Base-by-base conservation (phyloP, 192 early-diverging fungal species). In the Umbelopsis ramanniana region DNA sequence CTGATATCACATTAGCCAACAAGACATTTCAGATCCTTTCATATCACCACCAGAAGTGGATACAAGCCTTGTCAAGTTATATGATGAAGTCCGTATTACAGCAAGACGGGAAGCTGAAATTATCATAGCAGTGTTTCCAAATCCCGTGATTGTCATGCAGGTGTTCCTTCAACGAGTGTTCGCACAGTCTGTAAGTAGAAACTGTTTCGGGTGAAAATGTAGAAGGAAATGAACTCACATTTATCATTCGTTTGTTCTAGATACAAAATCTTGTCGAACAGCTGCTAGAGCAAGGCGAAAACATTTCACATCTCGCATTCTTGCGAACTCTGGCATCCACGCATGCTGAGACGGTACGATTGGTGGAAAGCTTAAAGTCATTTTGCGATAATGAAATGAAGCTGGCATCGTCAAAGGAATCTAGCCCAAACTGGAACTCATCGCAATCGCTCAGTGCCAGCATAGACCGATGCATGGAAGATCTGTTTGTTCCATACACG, bases 71-170 rank as follows among this genome's bases (percentile, higher is more conserved):
- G 84, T 83, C 21, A 88, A 90, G 68, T 82, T 98, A n/a, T 97
- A 89, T 66, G 87, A 93, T 26, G 94, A 96, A 52, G 94, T 97
- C 23, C 83, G 90, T 38, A 84, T 89, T 23, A 92, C 94, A 23
- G 89, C 95, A 52, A 84, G 89, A 57, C 81, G 93, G 71, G 97
- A 99, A 81, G 97, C 95, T 84, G 88, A 89, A 37, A 90, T 95
- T 46, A 96, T 98, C 43, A 93, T 90, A n/a, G 88, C 89, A 71
- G 95, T 99, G 1, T 99, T 99, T 71, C 95, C 97, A 22, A 93
- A 97, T 67, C 90, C 96, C 0, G 85, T 90, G 12, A 84, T 89
- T 6, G 94, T 98, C 8, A 94, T 98, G 87, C 94, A 97, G 86
- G 91, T 92, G 60, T 94, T 99, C 68, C 85, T 97, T 33, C 94